Conservation (phyloP, 2,329 filamentous ascomycete genomes). For the Hypoxylon sp. region DNA sequence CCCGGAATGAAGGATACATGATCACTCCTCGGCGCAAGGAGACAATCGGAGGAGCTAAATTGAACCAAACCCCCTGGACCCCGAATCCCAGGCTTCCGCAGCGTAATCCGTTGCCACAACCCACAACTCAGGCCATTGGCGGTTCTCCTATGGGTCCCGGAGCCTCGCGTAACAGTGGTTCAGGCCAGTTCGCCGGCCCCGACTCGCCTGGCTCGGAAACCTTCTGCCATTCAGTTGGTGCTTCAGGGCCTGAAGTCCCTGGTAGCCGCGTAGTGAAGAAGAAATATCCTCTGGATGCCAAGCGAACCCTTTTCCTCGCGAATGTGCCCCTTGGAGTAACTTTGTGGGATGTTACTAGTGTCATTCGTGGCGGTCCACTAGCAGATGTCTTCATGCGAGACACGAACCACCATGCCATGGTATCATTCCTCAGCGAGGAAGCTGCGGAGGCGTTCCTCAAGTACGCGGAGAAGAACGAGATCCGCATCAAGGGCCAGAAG, state of each 20-base stretch:
- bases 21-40: neutral
- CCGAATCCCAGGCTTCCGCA: neutral
- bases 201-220: neutral
- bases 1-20: neutral
- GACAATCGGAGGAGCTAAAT: neutral
- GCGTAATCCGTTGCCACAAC: neutral
- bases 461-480: slow-evolving; percentile 73
- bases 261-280: neutral
- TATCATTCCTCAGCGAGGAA: slow-evolving; percentile 78
- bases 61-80: neutral
- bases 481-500: slow-evolving; percentile 78
- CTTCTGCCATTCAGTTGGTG: neutral
- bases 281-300: too few relatives aligned
- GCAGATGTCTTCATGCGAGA: slow-evolving; percentile 76
- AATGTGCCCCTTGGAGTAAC: slow-evolving; percentile 60
- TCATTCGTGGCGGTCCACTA: slow-evolving; percentile 78
- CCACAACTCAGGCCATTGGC: neutral
- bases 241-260: neutral
- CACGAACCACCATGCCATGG: slow-evolving; percentile 71
- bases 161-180: neutral
- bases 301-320: neutral
- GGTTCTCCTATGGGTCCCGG: neutral
- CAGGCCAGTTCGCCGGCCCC: neutral
- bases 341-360: slow-evolving; percentile 74
- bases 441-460: slow-evolving; percentile 76